Evolutionary conservation across 2,329 filamentous ascomycete genomes (phyloP), one percentile per base, ranked within the genome.

Genomic region (Remersonia thermophila): DNA sequence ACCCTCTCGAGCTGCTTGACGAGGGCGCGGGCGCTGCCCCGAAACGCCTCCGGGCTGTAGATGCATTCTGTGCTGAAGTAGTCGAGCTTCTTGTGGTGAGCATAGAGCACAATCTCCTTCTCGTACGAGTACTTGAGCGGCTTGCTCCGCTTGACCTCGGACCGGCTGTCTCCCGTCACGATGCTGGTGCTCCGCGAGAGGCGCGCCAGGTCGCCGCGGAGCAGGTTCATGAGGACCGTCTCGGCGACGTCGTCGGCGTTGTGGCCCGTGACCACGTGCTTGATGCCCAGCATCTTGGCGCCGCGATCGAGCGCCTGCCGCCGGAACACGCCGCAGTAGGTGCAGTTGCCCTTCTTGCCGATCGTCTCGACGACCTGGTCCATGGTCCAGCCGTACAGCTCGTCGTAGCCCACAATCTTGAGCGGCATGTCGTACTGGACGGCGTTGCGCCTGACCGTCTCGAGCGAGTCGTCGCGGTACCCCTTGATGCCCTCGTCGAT

Each of bases 21-120:
- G 40, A 98, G 62, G 17, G 80, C 83, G 45, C 91, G 73, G 2
- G 91, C 91, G 47, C 84, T 94, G 3, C 91, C 91, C 40, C 91
- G 73, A 55, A 98, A 98, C 2, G 91, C 91, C 59, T 98, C 91
- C 0, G 91, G 91, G 36, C 85, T 94, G 65, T 98, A 98, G 42
- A 98, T 86, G 65, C 91, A 98, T 61, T 98, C 91, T 0, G 91
- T 98, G 52, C 80, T 94, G 61, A 98, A 98, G 61, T 98, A 98
- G 55, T 96, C 87, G 45, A 98, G 68, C 57, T 87, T 87, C 60
- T 91, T 93, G 65, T 98, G 86, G 55, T 96, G 84, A 4, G 91
- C 91, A 55, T 98, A 98, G 5, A 98, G 69, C 13, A 98, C 91
- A 47, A 98, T 98, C 56, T 98, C 91, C 62, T 98, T 98, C 56